phyloP scores from a whole-genome alignment of 1,284 basidiomycete species.

The Meripilus lineatus region DNA sequence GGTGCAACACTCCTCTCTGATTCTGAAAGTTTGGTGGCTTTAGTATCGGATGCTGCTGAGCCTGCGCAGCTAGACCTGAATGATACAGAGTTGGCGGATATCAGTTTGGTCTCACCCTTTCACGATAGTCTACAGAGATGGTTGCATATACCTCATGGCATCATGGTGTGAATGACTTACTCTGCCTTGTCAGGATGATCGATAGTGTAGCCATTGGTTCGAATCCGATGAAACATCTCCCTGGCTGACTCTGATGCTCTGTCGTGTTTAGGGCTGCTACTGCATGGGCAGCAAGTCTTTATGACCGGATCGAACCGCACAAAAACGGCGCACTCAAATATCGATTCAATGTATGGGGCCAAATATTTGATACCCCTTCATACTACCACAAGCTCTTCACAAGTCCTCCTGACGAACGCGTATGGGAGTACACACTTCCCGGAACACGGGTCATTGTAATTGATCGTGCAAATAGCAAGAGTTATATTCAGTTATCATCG shows the following conservation, averaged over 20 bases:
- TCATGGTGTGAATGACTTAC: too few species aligned
- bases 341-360: slow-evolving; percentile 64
- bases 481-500: slow-evolving; percentile 61
- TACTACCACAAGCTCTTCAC: slow-evolving; percentile 59
- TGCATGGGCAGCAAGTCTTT: slow-evolving; percentile 63
- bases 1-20: slow-evolving; percentile 23
- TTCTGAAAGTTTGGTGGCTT: slow-evolving; percentile 24
- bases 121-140: too few species aligned
- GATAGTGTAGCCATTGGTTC: too few species aligned
- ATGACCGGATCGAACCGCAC: slow-evolving; percentile 59
- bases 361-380: slow-evolving; percentile 49
- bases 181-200: too few species aligned
- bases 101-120: slow-evolving; percentile 57
- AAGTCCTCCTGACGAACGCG: slow-evolving; percentile 45
- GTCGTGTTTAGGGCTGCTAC: slow-evolving; percentile 47
- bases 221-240: too few species aligned
- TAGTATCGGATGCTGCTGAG: slow-evolving; percentile 22
- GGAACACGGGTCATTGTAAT: slow-evolving; percentile 47
- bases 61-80: slow-evolving; percentile 51
- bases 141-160: too few species aligned
- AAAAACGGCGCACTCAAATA: slow-evolving; percentile 71
- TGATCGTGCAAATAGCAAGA: slow-evolving; percentile 68
- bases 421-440: slow-evolving; percentile 44
- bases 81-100: slow-evolving; percentile 62
- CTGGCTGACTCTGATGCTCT: too few species aligned